Evolutionary conservation across 257 asterid species (phyloP).

Genomic region (Solanum etuberosum): DNA sequence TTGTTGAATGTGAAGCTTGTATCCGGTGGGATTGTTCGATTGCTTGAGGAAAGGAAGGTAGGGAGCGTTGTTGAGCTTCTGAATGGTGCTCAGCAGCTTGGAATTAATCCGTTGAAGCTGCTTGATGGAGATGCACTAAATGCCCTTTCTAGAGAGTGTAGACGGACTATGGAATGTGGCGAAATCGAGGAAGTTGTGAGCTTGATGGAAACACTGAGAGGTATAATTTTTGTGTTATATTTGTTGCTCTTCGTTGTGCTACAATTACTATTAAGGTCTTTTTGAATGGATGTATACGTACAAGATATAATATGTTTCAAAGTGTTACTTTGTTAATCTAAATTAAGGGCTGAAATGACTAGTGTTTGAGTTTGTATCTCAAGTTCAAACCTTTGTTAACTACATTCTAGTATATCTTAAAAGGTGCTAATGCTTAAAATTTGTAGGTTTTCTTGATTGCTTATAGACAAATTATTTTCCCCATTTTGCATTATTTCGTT

Average conservation of each 20-base stretch:
- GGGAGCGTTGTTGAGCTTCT: conserved; percentile 21
- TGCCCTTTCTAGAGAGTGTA: conserved; percentile 43
- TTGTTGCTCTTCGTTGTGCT: neutral
- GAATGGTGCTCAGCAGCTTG: conserved; percentile 39
- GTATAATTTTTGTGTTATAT: conserved; percentile 14
- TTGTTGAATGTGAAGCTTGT: conserved; percentile 33
- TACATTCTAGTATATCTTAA: neutral
- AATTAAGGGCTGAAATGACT: neutral
- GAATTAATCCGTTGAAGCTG: conserved; percentile 35
- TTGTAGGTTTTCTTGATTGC: neutral
- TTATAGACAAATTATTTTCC: neutral
- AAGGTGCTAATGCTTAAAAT: neutral
- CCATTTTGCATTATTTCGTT: neutral
- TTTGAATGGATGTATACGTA: neutral
- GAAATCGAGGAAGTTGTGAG: conserved; percentile 39
- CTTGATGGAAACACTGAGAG: conserved; percentile 53
- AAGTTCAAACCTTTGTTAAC: neutral
- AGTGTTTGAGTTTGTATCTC: neutral
- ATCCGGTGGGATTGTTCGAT: conserved; percentile 38
- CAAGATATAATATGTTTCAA: neutral
- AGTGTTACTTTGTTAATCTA: neutral
- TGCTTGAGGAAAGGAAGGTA: conserved; percentile 34
- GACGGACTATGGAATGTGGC: conserved; percentile 30
- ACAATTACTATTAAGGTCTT: neutral
- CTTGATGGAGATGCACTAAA: conserved; percentile 37